Evolutionary conservation across 2,329 filamentous ascomycete genomes (phyloP).

Genomic region (Beauveria scarabaeidicola): DNA sequence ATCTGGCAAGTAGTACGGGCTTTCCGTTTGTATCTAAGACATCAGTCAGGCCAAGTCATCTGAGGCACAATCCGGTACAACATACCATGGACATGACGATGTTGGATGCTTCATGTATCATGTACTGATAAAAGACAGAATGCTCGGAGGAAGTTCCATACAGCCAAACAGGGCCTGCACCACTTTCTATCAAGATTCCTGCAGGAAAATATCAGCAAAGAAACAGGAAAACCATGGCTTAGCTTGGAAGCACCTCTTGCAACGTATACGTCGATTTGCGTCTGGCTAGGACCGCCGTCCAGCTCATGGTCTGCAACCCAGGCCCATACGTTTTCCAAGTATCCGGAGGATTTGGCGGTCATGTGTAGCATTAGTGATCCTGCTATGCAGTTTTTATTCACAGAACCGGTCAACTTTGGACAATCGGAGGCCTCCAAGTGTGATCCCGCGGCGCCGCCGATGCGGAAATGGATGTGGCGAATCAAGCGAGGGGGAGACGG

Average conservation of each 20-base stretch:
- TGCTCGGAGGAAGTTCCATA: conserved; percentile 1
- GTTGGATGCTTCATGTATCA: neutral
- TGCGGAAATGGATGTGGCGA: conserved; percentile 20
- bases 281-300: conserved; percentile 15
- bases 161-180: neutral
- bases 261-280: conserved; percentile 6
- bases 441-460: conserved; percentile 41
- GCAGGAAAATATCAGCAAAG: neutral
- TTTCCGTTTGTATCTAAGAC: conserved; percentile 3
- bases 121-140: conserved; percentile 3
- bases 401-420: conserved; percentile 24
- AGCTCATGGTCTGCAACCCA: conserved; percentile 38
- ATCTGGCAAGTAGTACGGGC: neutral
- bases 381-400: conserved; percentile 24
- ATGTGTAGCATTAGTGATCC: conserved; percentile 27
- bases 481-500: no score
- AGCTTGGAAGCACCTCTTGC: neutral
- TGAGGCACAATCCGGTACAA: neutral
- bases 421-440: conserved; percentile 33
- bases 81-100: conserved; percentile 4
- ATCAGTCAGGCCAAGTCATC: neutral
- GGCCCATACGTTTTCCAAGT: conserved; percentile 19
- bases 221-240: neutral
- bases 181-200: conserved; percentile 6
- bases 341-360: conserved; percentile 23